phyloP scores from a whole-genome alignment of 257 asterid species.

The Apocynum venetum region DNA sequence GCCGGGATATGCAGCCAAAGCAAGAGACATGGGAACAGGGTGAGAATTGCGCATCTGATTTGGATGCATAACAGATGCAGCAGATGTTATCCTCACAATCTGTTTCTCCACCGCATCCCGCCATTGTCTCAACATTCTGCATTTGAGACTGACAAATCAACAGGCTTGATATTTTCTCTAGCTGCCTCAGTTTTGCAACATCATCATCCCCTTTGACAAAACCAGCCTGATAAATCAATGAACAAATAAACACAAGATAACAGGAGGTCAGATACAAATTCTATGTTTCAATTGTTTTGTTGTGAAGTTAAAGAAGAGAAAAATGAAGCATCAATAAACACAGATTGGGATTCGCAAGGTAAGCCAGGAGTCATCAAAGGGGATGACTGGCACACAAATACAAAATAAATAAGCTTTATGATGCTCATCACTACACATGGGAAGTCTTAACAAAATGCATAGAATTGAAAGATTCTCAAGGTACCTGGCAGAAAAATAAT shows the following conservation, averaged over 20 bases:
- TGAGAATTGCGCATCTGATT: conserved; percentile 49
- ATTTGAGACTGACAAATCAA: conserved; percentile 49
- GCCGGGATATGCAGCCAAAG: conserved; percentile 85
- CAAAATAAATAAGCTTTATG: background rate
- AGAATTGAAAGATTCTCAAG: background rate
- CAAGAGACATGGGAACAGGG: conserved; percentile 84
- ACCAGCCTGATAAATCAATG: conserved; percentile 47
- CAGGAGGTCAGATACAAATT: background rate
- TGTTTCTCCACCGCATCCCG: conserved; percentile 30
- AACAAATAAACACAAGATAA: background rate
- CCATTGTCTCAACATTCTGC: conserved; percentile 36
- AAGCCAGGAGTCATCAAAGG: background rate
- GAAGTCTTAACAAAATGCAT: background rate
- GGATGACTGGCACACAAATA: background rate
- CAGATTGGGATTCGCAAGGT: background rate
- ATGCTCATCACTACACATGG: background rate
- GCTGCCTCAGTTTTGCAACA: conserved; percentile 47
- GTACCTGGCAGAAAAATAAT: background rate
- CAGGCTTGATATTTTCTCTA: conserved; percentile 61
- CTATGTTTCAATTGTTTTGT: background rate
- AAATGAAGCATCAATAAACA: background rate
- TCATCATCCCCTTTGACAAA: conserved; percentile 55
- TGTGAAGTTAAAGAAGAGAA: background rate
- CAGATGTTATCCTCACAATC: conserved; percentile 51
- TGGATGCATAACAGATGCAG: conserved; percentile 81